These are phyloP conservation scores for Phaeosphaeriaceae sp. DNA, from an alignment of 2,329 filamentous ascomycete species.

Conservation along the genomic window DNA sequence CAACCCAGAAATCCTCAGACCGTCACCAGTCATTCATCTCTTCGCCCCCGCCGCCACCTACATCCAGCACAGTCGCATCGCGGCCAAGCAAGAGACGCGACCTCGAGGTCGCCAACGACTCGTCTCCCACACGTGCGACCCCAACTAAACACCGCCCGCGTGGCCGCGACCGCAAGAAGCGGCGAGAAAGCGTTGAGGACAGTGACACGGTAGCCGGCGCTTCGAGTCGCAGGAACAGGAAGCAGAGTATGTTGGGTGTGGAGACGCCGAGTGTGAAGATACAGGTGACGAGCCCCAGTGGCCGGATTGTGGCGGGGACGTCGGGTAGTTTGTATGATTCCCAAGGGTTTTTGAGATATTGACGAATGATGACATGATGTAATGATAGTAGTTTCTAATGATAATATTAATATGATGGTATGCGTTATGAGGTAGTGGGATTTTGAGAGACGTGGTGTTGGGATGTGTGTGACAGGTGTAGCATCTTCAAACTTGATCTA, in stretches of 20 bases:
- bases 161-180: slow-evolving; percentile 1
- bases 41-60: slow-evolving; percentile 9
- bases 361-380: slow-evolving; percentile 1
- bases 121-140: not conserved
- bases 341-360: slow-evolving; percentile 37
- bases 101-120: slow-evolving; percentile 32
- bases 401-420: not conserved
- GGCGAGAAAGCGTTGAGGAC: not conserved
- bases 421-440: not conserved
- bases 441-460: not conserved
- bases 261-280: slow-evolving; percentile 37
- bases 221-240: slow-evolving; percentile 17
- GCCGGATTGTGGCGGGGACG: slow-evolving; percentile 18
- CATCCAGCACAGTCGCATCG: slow-evolving; percentile 2
- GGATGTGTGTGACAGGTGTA: too few relatives aligned
- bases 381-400: not conserved
- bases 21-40: slow-evolving; percentile 19
- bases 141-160: not conserved
- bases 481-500: too few relatives aligned
- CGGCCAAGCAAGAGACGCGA: slow-evolving; percentile 19
- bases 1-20: slow-evolving; percentile 22
- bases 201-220: not conserved
- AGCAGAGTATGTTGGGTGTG: slow-evolving; percentile 24
- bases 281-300: slow-evolving; percentile 20
- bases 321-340: slow-evolving; percentile 45